Conservation (phyloP, 148 eudicot genomes). For the Rhododendron griersonianum region DNA sequence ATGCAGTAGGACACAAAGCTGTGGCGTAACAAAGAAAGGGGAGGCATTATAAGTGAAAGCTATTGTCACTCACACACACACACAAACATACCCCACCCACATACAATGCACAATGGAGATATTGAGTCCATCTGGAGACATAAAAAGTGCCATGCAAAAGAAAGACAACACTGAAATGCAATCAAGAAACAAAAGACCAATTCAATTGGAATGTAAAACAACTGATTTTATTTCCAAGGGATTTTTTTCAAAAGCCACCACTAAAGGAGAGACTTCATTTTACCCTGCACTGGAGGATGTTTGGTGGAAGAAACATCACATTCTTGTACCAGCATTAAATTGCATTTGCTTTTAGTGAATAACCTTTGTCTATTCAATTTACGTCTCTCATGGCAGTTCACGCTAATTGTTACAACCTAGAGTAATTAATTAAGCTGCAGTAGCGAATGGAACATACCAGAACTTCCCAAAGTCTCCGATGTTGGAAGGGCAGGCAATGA, state of each 20-base stretch:
- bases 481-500: constrained; percentile 89
- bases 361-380: neutral
- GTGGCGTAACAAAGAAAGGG: neutral
- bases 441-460: constrained; percentile 36
- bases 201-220: neutral
- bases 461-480: constrained; percentile 45
- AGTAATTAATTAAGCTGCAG: neutral
- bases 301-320: neutral
- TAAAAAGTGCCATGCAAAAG: neutral
- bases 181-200: neutral
- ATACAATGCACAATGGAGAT: neutral
- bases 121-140: neutral
- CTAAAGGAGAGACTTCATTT: neutral
- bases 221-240: neutral
- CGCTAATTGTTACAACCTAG: neutral
- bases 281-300: neutral
- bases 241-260: neutral
- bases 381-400: neutral
- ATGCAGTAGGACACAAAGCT: neutral
- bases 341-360: neutral
- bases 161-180: neutral
- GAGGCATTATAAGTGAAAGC: neutral
- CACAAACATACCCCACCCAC: neutral
- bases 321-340: neutral
- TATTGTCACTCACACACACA: neutral